phyloP scores from a whole-genome alignment of 1,139 yeast species.

The Kluyveromyces sp. region DNA sequence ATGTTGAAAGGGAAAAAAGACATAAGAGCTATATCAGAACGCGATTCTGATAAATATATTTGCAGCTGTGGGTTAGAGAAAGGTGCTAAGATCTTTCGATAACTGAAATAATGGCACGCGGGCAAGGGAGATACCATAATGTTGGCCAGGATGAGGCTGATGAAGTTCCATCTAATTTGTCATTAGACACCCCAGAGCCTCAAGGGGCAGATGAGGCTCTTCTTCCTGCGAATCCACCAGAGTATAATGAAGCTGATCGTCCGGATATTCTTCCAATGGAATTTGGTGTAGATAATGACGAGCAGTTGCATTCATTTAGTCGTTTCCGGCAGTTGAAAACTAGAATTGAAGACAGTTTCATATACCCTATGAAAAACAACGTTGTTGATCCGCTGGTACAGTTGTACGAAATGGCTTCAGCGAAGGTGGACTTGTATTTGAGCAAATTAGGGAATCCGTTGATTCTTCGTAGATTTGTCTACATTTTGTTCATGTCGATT shows the following conservation, averaged over 20 bases:
- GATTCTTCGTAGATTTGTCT: constrained; percentile 67
- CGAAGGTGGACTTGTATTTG: constrained; percentile 48
- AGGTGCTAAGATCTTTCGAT: not conserved
- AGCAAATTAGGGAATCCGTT: constrained; percentile 76
- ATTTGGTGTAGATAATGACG: constrained; percentile 12
- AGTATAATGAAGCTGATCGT: constrained; percentile 8
- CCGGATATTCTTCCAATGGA: constrained; percentile 7
- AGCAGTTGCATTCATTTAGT: not conserved
- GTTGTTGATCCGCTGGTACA: constrained; percentile 24
- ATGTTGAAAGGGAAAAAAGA: too few relatives aligned
- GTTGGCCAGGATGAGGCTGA: constrained; percentile 12
- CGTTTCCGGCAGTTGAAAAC: constrained; percentile 14
- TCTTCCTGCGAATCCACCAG: constrained; percentile 16
- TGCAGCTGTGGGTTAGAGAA: too few relatives aligned
- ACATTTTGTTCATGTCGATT: constrained; percentile 54
- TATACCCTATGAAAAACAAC: constrained; percentile 18
- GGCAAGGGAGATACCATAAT: constrained; percentile 10
- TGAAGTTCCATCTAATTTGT: not conserved
- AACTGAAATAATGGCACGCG: constrained; percentile 4
- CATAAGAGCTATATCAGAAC: too few relatives aligned
- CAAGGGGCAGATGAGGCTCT: not conserved
- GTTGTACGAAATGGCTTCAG: constrained; percentile 27
- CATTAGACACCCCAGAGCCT: not conserved
- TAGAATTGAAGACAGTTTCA: constrained; percentile 12
- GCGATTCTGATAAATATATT: too few relatives aligned